Conservation (phyloP, 805 yeast species). For the Danielia reshetovae region DNA sequence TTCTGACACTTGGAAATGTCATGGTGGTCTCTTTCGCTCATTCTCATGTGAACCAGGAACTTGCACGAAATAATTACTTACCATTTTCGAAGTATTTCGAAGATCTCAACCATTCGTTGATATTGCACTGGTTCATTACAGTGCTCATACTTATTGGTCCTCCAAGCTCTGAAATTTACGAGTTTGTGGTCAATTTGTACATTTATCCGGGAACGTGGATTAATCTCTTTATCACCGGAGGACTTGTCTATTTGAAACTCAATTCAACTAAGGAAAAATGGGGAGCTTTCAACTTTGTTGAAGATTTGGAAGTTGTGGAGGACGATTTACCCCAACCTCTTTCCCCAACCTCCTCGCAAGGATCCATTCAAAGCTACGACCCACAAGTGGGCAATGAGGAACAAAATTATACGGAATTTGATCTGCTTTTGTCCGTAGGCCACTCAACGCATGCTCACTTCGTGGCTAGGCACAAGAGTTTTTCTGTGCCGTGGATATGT, state of each 20-base stretch:
- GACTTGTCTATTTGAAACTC: slow-evolving; percentile 49
- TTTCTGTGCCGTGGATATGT: slow-evolving; percentile 29
- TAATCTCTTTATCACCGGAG: slow-evolving; percentile 48
- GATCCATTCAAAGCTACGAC: slow-evolving; percentile 4
- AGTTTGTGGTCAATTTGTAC: slow-evolving; percentile 57
- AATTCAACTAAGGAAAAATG: slow-evolving; percentile 36
- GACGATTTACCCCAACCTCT: not conserved
- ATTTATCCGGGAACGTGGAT: slow-evolving; percentile 64
- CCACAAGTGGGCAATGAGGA: slow-evolving; percentile 5
- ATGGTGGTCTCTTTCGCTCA: slow-evolving; percentile 62
- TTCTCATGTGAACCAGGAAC: slow-evolving; percentile 53
- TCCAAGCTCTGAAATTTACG: slow-evolving; percentile 62
- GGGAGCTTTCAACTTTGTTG: slow-evolving; percentile 22
- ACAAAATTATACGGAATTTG: slow-evolving; percentile 14
- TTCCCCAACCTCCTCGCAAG: not conserved
- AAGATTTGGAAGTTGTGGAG: slow-evolving; percentile 1
- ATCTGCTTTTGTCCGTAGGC: slow-evolving; percentile 11
- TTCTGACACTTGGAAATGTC: slow-evolving; percentile 62
- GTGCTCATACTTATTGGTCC: slow-evolving; percentile 52
- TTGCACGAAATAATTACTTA: slow-evolving; percentile 47
- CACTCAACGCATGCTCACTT: not conserved
- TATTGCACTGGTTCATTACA: slow-evolving; percentile 54
- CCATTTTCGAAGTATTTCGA: slow-evolving; percentile 49
- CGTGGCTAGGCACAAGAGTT: slow-evolving; percentile 4
- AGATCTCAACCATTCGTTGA: slow-evolving; percentile 42